Conservation (phyloP, 2,329 filamentous ascomycete genomes). For the Rhytidhysteron rufulum region DNA sequence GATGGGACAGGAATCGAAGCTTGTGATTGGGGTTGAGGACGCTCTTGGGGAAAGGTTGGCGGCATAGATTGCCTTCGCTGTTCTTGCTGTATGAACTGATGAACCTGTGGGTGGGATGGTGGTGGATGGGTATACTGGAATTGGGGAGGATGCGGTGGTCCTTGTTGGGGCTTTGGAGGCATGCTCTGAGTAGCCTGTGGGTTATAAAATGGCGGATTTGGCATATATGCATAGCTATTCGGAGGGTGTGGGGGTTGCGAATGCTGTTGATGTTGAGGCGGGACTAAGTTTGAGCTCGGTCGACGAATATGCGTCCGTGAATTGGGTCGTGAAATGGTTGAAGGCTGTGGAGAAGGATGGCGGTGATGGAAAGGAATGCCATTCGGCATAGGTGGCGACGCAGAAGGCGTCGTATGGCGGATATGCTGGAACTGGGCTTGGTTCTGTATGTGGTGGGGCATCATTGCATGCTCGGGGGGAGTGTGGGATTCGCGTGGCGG, state of each 20-base stretch:
- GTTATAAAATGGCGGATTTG: conserved; percentile 82
- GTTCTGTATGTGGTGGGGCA: conserved; percentile 45
- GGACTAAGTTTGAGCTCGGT: conserved; percentile 68
- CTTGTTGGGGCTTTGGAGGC: conserved; percentile 33
- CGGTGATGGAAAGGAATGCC: conserved; percentile 68
- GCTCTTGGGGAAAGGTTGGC: conserved; percentile 62
- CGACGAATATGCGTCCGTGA: conserved; percentile 78
- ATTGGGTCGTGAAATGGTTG: conserved; percentile 68
- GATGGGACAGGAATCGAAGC: conserved; percentile 39
- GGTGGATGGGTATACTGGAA: conserved; percentile 44
- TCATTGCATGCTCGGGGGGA: conserved; percentile 59
- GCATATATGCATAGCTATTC: conserved; percentile 79
- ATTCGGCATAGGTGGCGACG: conserved; percentile 82
- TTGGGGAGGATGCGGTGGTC: conserved; percentile 39
- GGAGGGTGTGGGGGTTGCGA: conserved; percentile 58
- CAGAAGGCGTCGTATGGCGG: conserved; percentile 76
- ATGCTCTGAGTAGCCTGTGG: conserved; percentile 54
- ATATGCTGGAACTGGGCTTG: conserved; percentile 72
- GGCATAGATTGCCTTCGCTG: conserved; percentile 70
- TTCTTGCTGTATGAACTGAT: conserved; percentile 73
- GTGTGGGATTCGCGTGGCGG: conserved; percentile 65
- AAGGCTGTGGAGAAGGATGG: conserved; percentile 78
- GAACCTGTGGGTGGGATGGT: conserved; percentile 49
- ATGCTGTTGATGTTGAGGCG: conserved; percentile 58
- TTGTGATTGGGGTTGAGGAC: too few relatives aligned